A percentile compares a stretch with the other conserved stretches of the same genome.
phyloP scores from a whole-genome alignment of 2,329 filamentous ascomycete genomes.

The Cladosporium sp. region DNA sequence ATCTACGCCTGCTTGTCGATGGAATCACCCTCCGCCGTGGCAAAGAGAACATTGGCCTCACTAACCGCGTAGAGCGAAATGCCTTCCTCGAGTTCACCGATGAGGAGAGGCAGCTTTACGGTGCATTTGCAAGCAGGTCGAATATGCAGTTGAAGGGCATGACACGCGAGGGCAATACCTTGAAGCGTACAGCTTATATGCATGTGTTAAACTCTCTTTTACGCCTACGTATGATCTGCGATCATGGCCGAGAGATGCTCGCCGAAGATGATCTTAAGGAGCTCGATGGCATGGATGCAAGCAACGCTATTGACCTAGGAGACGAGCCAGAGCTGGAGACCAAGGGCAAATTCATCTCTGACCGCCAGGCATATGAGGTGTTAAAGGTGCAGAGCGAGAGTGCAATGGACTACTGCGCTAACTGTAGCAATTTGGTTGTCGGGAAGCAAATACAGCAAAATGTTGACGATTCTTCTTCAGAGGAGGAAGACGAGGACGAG shows the following conservation, averaged over 20 bases:
- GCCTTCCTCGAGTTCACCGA: slow-evolving; percentile 69
- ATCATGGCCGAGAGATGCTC: slow-evolving; percentile 87
- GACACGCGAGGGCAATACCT: slow-evolving; percentile 31
- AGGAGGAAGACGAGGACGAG: slow-evolving; percentile 45
- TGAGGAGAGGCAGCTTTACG: slow-evolving; percentile 73
- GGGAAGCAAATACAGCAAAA: slow-evolving; percentile 44
- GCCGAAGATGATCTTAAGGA: slow-evolving; percentile 76
- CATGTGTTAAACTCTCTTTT: slow-evolving; percentile 90
- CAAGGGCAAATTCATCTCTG: slow-evolving; percentile 53
- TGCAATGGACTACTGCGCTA: slow-evolving; percentile 66
- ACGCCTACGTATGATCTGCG: slow-evolving; percentile 82
- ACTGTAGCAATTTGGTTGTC: slow-evolving; percentile 61
- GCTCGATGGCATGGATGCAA: slow-evolving; percentile 64
- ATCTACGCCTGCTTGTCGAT: slow-evolving; percentile 82
- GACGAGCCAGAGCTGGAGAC: slow-evolving; percentile 58
- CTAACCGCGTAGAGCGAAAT: slow-evolving; percentile 66
- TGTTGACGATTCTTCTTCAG: slow-evolving; percentile 59
- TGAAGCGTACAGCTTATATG: slow-evolving; percentile 74
- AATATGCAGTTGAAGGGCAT: slow-evolving; percentile 75
- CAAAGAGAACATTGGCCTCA: slow-evolving; percentile 86
- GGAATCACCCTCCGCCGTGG: slow-evolving; percentile 88
- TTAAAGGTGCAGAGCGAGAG: slow-evolving; percentile 79
- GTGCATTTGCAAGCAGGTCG: slow-evolving; percentile 77
- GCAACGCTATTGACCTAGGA: slow-evolving; percentile 81
- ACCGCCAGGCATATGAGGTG: slow-evolving; percentile 77